These are phyloP conservation scores for Babesia caballi DNA, from an alignment of 169 alveolate species.

Conservation along the genomic window DNA sequence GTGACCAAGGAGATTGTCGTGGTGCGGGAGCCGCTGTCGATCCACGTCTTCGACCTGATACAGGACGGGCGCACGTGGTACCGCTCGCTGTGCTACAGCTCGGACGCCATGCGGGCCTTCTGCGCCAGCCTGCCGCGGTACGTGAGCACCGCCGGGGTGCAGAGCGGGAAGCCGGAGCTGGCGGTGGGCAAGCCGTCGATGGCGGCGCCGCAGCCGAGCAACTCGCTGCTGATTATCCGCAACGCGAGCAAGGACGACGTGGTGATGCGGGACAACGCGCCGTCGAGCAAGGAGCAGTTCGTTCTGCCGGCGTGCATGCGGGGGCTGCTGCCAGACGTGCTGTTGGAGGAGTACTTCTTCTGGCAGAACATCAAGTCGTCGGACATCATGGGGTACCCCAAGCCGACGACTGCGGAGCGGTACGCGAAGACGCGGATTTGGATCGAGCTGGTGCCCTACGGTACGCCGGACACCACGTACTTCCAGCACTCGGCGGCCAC, in stretches of 20 bases:
- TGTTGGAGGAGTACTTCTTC: constrained; percentile 70
- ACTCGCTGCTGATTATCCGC: constrained; percentile 46
- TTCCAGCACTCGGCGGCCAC: constrained; percentile 43
- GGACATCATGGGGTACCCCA: constrained; percentile 72
- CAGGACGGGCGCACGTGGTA: constrained; percentile 72
- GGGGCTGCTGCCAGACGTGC: constrained; percentile 68
- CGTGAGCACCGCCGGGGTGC: constrained; percentile 15
- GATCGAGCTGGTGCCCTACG: constrained; percentile 19
- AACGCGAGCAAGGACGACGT: constrained; percentile 22
- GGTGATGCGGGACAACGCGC: background rate
- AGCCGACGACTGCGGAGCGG: constrained; percentile 21
- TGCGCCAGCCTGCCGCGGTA: constrained; percentile 56
- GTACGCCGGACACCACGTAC: constrained; percentile 17
- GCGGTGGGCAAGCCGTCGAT: constrained; percentile 26
- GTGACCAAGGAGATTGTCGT: constrained; percentile 69
- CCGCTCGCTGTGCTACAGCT: constrained; percentile 70
- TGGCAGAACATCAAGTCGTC: constrained; percentile 74
- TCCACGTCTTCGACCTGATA: constrained; percentile 67
- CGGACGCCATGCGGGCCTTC: constrained; percentile 67
- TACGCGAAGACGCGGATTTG: constrained; percentile 20
- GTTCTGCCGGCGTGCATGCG: constrained; percentile 58
- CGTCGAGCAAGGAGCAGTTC: constrained; percentile 55
- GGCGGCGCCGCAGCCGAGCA: constrained; percentile 21
- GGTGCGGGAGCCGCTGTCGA: constrained; percentile 62
- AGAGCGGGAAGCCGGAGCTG: constrained; percentile 18